Base-by-base conservation (phyloP, 768 basidiomycete species). In the Suillus clintonianus region DNA sequence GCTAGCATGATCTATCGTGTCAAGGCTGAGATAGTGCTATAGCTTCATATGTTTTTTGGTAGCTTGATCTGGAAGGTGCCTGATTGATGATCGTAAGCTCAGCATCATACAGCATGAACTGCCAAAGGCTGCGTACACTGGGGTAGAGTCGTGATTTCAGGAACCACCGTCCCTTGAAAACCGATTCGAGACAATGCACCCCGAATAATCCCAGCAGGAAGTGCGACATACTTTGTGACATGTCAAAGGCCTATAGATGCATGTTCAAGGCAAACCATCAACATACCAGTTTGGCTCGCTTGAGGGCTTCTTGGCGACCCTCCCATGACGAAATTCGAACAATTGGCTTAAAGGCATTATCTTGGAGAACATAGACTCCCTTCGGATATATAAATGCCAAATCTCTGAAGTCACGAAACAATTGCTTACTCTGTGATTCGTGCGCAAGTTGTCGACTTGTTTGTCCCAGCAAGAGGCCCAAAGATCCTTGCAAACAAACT, bases 401-500 rank as follows among this genome's bases (percentile, higher is more conserved):
- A 64, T 37, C 7, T 22, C 41, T 50, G 62, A 54, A 51, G 50
- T 8, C 8, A 36, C 30, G 17, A 3, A n/a, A 64, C 19, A 45
- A 19, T 27, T 41, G 78, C 87, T 45, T 71, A 95, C 95, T 56
- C 95, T 83, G 75, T 97, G 96, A 74, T 98, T 98, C 17, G 95
- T 98, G 51, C 95, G 86, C 63, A 98, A 78, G 74, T 98, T 98
- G 71, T 97, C 95, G 1, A 97, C 93, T 73, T 97, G 96, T 72
- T 96, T 96, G 59, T 95, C 92, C 89, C 93, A 97, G 62, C 90
- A 91, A 24, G 89, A 87, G 0, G 86, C 81, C 93, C 95, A 98
- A n/a, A 98, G 79, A 62, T 98, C 95, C 72, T 98, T 98, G 80
- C 95, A 98, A 62, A 98, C 84, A 71, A 97, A 97, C 75, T 98